Evolutionary conservation across 306 rosid species (phyloP), one percentile per base, ranked within the genome.

Genomic region (Parietaria judaica): DNA sequence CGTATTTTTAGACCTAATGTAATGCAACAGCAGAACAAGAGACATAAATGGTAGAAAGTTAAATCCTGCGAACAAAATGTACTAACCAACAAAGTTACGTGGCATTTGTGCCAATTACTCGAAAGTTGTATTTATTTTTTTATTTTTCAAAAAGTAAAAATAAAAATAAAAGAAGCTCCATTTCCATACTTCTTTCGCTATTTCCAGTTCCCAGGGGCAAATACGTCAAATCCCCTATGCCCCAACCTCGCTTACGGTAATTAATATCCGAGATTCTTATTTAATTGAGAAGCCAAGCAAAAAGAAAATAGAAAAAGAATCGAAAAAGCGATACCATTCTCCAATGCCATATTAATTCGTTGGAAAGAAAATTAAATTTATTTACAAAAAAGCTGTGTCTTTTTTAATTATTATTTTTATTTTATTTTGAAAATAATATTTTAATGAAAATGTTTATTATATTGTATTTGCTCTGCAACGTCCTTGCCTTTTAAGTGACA

Each of bases 401-500:
- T 49, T 49, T 49, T 23, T 23, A 23, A 23, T 23, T 23, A 23
- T 23, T 23, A 23, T 23, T 23, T 23, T n/a, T n/a, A n/a, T n/a
- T n/a, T n/a, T n/a, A n/a, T n/a, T n/a, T n/a, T n/a, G n/a, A 12
- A 12, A 51, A 13, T 15, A 39, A 39, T 41, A 5, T 41, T 41
- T 41, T 5, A 1, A 41, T n/a, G n/a, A 41, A 41, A 8, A 41
- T 41, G 3, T 41, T 8, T 41, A 5, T 41, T 41, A 41, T 41
- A 41, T 5, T 41, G 9, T 5, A 41, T 41, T 41, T 5, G 45
- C 45, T 41, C 9, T 64, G 57, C 60, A 73, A 76, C 81, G 72
- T 70, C 78, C 58, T 69, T 16, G 44, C 75, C 81, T 88, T 79
- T 74, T 77, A 68, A 72, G 78, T 74, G 79, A 77, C 78, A 78